phyloP scores from a whole-genome alignment of 805 yeast species.

The Jamesozyma hellenica region DNA sequence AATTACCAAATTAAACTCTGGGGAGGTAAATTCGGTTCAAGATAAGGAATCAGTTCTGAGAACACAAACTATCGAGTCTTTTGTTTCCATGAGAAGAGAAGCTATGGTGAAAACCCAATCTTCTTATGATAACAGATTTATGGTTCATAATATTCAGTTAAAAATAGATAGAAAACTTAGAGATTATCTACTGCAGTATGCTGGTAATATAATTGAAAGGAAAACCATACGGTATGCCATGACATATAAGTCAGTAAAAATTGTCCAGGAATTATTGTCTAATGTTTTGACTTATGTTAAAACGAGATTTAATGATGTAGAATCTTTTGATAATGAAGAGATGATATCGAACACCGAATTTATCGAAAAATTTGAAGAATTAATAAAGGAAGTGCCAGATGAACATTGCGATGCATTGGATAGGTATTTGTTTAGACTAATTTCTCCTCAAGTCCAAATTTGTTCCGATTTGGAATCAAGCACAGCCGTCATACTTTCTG shows the following conservation, averaged over 20 bases:
- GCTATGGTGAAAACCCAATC: constrained; percentile 22
- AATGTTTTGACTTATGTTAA: constrained; percentile 14
- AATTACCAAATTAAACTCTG: constrained; percentile 1
- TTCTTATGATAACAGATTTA: constrained; percentile 46
- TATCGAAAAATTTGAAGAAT: constrained; percentile 38
- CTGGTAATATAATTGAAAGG: constrained; percentile 35
- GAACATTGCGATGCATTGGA: constrained; percentile 36
- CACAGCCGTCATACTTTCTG: constrained; percentile 42
- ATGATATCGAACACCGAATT: constrained; percentile 23
- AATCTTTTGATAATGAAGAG: constrained; percentile 12
- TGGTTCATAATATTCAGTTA: constrained; percentile 45
- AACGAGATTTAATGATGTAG: constrained; percentile 3
- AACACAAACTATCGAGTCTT: constrained; percentile 23
- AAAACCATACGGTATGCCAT: constrained; percentile 36
- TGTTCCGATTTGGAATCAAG: constrained; percentile 37
- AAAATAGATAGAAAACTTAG: constrained; percentile 45
- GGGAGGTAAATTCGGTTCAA: not conserved
- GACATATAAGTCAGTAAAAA: constrained; percentile 40
- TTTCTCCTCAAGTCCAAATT: constrained; percentile 55
- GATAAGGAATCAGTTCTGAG: constrained; percentile 6
- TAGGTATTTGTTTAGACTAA: constrained; percentile 43
- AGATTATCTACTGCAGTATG: constrained; percentile 40
- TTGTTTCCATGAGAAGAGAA: constrained; percentile 24
- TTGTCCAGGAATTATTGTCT: constrained; percentile 35
- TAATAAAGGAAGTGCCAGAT: constrained; percentile 34